Base-by-base conservation (phyloP, 2,329 filamentous ascomycete species). In the Daldinia sp. region DNA sequence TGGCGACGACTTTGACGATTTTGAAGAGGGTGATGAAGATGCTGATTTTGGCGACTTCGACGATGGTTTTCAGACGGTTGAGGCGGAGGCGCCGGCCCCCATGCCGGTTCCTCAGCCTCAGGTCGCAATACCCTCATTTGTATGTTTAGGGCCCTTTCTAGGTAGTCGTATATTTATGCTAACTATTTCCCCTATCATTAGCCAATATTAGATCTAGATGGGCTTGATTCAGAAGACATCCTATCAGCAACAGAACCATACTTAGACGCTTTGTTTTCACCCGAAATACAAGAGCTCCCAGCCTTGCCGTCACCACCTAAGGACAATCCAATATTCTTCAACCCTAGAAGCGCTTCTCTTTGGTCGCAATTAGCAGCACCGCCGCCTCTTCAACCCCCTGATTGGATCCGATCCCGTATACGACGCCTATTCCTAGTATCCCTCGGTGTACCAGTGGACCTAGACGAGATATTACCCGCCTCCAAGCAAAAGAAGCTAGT, bases 401-500 rank as follows among this genome's bases (percentile, higher is more conserved):
- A 99, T 77, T 99, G 95, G 95, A 96, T 97, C 61, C 92, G 95
- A 67, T 97, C 93, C 53, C 92, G 94, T 52, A 99, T 97, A 71
- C 89, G 95, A 54, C 91, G 95, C 25, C 86, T 99, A 23, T 99
- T 99, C 76, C 87, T 99, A 39, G 94, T 99, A 55, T 97, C 94
- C 1, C 86, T 99, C 0, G 95, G 95, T 15, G 95, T 99, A 0
- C 95, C 95, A 1, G 93, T 99, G 43, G 95, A 99, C 72, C 84
- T 99, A 0, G 95, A 99, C 77, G 95, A 99, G 80, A 98, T 99
- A 57, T 86, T 99, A 6, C 95, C 95, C 0, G 94, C 94, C 0
- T 96, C 92, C 10, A 98, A 98, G 78, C 95, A 99, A 77, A 98
- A 98, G 84, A 98, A 98, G 76, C 88, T 99, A 15, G 86, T 99